Evolutionary conservation across 306 rosid genomes (phyloP).

Genomic region (Trichosanthes truncata): DNA sequence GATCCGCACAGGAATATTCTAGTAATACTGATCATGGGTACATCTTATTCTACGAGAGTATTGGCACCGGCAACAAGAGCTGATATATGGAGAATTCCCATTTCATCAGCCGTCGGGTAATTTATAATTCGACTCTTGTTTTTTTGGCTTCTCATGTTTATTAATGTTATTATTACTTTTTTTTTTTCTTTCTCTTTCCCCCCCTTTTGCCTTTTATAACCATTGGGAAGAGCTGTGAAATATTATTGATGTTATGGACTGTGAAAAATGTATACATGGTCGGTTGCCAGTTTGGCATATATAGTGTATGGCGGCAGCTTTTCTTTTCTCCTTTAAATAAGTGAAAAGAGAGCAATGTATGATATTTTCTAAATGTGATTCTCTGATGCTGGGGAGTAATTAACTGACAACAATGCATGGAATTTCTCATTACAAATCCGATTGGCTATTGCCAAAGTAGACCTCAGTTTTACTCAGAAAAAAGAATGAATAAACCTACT

Average conservation of each 20-base stretch:
- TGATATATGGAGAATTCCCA: constrained; percentile 22
- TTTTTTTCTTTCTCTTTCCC: constrained; percentile 6
- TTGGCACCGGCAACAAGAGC: constrained; percentile 50
- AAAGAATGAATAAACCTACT: too few relatives aligned
- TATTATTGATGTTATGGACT: constrained; percentile 50
- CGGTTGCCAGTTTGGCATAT: constrained; percentile 59
- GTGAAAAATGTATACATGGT: constrained; percentile 50
- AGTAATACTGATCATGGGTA: constrained; percentile 95
- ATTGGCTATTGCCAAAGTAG: constrained; percentile 7
- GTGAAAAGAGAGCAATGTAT: constrained; percentile 51
- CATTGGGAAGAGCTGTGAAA: constrained; percentile 57
- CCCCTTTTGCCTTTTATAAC: constrained; percentile 25
- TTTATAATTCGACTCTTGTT: constrained; percentile 31
- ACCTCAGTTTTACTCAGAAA: background rate
- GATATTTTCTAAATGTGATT: constrained; percentile 30
- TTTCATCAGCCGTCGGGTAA: constrained; percentile 30
- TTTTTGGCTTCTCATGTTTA: constrained; percentile 27
- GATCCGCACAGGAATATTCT: constrained; percentile 94
- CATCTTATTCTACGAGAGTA: constrained; percentile 94
- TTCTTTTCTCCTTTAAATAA: constrained; percentile 24
- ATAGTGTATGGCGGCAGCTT: constrained; percentile 65
- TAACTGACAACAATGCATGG: background rate
- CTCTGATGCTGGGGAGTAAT: constrained; percentile 21
- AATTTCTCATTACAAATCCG: background rate
- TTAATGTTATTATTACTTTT: constrained; percentile 27